These are phyloP conservation scores for Populus tomentosa DNA, from an alignment of 441 rosid species.

Conservation along the genomic window DNA sequence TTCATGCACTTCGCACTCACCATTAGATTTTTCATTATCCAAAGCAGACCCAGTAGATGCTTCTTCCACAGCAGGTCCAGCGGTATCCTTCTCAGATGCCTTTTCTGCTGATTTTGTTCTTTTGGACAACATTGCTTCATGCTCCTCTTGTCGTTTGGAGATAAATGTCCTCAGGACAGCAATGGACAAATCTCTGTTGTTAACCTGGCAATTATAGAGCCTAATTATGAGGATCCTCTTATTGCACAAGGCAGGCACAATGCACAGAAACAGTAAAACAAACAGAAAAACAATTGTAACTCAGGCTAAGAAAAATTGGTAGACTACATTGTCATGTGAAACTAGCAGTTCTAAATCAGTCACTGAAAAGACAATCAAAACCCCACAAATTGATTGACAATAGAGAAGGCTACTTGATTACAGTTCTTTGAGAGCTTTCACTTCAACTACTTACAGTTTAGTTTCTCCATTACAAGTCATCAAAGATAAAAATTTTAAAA, in stretches of 20 bases:
- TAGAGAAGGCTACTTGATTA: background rate
- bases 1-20: slow-evolving; percentile 37
- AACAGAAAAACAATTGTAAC: background rate
- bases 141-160: slow-evolving; percentile 68
- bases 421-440: background rate
- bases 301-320: too few species aligned
- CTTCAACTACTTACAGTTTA: background rate
- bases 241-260: too few species aligned
- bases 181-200: slow-evolving; percentile 89
- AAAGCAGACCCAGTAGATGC: slow-evolving; percentile 25
- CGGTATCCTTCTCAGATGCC: slow-evolving; percentile 38
- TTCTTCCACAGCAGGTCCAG: slow-evolving; percentile 31
- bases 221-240: background rate
- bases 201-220: slow-evolving; percentile 49
- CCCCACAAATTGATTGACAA: background rate
- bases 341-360: background rate
- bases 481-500: too few species aligned
- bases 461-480: background rate
- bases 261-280: background rate
- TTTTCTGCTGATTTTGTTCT: slow-evolving; percentile 48
- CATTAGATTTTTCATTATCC: slow-evolving; percentile 38
- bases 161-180: slow-evolving; percentile 82
- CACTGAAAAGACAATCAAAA: background rate
- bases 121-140: slow-evolving; percentile 53
- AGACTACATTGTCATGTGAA: background rate